Conservation (phyloP, 192 early-diverging fungal genomes). For the Diversispora eburnea region DNA sequence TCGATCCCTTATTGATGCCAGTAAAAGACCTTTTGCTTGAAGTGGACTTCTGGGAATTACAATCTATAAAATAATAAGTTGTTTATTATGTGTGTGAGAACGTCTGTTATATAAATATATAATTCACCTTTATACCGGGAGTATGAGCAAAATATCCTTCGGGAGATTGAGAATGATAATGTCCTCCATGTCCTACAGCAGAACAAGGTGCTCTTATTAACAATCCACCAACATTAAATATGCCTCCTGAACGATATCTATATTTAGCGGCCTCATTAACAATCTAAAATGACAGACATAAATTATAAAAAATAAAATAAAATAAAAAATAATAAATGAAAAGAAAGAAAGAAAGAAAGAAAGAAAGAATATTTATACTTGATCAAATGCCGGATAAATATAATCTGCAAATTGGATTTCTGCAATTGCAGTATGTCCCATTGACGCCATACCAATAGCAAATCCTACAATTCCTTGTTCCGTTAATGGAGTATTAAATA, state of each 20-base stretch:
- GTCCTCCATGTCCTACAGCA: constrained; percentile 96
- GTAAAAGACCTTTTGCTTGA: constrained; percentile 91
- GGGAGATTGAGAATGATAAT: constrained; percentile 91
- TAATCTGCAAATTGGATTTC: constrained; percentile 99
- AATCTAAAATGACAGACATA: constrained; percentile 43
- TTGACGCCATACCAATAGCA: constrained; percentile 89
- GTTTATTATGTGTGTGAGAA: neutral
- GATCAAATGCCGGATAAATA: constrained; percentile 97
- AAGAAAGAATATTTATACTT: constrained; percentile 54
- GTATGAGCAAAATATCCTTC: constrained; percentile 95
- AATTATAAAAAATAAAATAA: constrained; percentile 4
- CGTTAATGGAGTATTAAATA: constrained; percentile 95
- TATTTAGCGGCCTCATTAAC: constrained; percentile 98
- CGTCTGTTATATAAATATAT: too few species aligned
- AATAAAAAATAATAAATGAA: neutral
- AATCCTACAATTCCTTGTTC: constrained; percentile 97
- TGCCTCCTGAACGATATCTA: constrained; percentile 90
- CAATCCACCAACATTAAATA: constrained; percentile 86
- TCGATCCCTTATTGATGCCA: constrained; percentile 83
- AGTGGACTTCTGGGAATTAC: constrained; percentile 90
- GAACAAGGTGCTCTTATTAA: constrained; percentile 87
- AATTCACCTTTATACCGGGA: constrained; percentile 78
- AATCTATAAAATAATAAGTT: constrained; percentile 40
- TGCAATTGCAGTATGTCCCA: constrained; percentile 94
- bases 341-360: neutral